Percentiles rank a stretch among this genome's conserved stretches.
These are phyloP conservation scores for Linnemannia zychae DNA, from an alignment of 192 early-diverging fungal species.

Conservation along the genomic window DNA sequence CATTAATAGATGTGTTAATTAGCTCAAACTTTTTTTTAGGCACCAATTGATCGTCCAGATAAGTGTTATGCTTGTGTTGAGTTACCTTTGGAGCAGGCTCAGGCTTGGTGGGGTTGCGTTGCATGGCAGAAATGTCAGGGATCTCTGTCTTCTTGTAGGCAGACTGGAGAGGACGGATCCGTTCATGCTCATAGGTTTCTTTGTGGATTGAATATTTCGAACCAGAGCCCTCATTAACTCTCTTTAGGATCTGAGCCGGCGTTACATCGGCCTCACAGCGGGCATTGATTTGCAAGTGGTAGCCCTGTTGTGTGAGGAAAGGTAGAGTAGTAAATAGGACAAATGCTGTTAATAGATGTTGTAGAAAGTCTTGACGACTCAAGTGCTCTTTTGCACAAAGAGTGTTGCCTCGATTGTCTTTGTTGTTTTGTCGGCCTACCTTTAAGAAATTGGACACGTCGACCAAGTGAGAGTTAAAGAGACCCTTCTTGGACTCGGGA, in stretches of 20 bases:
- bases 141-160: conserved; percentile 70
- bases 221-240: conserved; percentile 86
- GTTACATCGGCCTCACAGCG: conserved; percentile 84
- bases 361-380: not conserved
- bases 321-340: not conserved
- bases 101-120: conserved; percentile 56
- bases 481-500: conserved; percentile 87
- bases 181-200: conserved; percentile 43
- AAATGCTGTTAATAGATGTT: conserved; percentile 5
- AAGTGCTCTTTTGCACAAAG: not conserved
- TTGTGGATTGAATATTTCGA: conserved; percentile 90
- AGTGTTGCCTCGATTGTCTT: not conserved
- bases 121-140: conserved; percentile 65
- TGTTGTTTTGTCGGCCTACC: conserved; percentile 52
- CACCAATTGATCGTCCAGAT: not conserved
- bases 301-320: conserved; percentile 66
- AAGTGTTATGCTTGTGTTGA: too few species aligned
- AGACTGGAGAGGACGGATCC: conserved; percentile 60
- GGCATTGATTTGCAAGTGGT: conserved; percentile 89
- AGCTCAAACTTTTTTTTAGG: not conserved
- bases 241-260: conserved; percentile 83
- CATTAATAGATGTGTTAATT: not conserved
- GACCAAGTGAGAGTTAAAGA: conserved; percentile 84
- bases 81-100: conserved; percentile 48
- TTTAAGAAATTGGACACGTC: conserved; percentile 84